A percentile compares a stretch with the other conserved stretches of the same genome.
These are phyloP conservation scores for Cystofilobasidium macerans DNA, from an alignment of 768 basidiomycete genomes.

Conservation along the genomic window DNA sequence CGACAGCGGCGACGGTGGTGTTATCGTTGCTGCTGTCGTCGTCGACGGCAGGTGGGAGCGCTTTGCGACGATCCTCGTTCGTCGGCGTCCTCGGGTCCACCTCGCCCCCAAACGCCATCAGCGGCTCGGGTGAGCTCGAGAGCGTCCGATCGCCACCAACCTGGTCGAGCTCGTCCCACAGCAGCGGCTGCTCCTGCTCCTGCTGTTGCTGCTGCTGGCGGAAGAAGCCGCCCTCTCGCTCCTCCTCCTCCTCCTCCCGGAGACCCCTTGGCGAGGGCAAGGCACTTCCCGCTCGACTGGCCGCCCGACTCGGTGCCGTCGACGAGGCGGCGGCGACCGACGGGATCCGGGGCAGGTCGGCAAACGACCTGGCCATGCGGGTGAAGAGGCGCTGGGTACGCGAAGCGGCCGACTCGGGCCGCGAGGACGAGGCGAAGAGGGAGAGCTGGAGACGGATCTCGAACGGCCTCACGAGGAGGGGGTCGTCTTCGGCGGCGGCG, in stretches of 20 bases:
- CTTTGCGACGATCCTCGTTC: not conserved
- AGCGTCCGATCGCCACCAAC: not conserved
- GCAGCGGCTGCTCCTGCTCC: not conserved
- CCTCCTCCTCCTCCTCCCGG: not conserved
- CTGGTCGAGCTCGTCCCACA: not conserved
- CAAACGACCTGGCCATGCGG: constrained; percentile 15
- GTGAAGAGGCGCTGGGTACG: constrained; percentile 69
- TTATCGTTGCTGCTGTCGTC: too few relatives aligned
- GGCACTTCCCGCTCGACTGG: not conserved
- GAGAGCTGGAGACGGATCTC: constrained; percentile 63
- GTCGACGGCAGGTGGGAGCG: not conserved
- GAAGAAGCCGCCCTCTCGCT: not conserved
- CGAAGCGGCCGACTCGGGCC: constrained; percentile 51
- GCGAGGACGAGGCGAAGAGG: constrained; percentile 58
- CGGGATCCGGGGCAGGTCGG: constrained; percentile 11
- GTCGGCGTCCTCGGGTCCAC: not conserved
- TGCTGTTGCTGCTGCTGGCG: not conserved
- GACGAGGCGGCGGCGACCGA: not conserved
- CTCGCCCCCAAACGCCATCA: not conserved
- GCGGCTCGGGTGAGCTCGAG: not conserved
- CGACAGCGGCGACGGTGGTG: too few relatives aligned
- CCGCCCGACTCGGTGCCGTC: not conserved
- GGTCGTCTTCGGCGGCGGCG: not conserved
- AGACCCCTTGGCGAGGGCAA: not conserved
- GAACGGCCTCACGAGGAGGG: constrained; percentile 42